A percentile compares a stretch with the other conserved stretches of the same genome.
Conservation (phyloP, 805 yeast genomes). For the Brettanomyces naardenensis region DNA sequence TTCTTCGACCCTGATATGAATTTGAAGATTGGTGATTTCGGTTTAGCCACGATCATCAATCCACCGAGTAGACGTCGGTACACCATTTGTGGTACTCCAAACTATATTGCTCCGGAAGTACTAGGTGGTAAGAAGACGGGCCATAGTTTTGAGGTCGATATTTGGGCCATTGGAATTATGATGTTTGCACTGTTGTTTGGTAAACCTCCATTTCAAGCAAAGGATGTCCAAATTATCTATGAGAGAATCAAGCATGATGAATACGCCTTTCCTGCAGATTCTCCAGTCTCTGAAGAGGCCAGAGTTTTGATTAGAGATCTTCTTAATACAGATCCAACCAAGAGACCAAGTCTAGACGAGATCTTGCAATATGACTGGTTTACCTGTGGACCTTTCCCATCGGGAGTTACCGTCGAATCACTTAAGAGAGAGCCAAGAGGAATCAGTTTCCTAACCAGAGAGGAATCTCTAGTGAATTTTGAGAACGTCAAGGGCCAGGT, state of each 20-base stretch:
- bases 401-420: slow-evolving; percentile 51
- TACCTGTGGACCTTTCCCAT: slow-evolving; percentile 71
- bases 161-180: slow-evolving; percentile 98
- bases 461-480: slow-evolving; percentile 62
- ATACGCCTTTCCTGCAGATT: slow-evolving; percentile 62
- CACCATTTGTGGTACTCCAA: slow-evolving; percentile 98
- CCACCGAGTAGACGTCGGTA: slow-evolving; percentile 63
- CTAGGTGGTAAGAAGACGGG: slow-evolving; percentile 81
- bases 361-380: slow-evolving; percentile 84
- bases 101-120: slow-evolving; percentile 97
- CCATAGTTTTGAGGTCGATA: slow-evolving; percentile 90
- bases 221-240: slow-evolving; percentile 86
- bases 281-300: slow-evolving; percentile 60
- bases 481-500: slow-evolving; percentile 54
- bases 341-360: slow-evolving; percentile 75
- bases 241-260: slow-evolving; percentile 83
- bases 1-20: slow-evolving; percentile 92
- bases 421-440: slow-evolving; percentile 56
- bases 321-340: slow-evolving; percentile 67
- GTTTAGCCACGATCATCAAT: slow-evolving; percentile 91
- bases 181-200: slow-evolving; percentile 87
- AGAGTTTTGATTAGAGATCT: slow-evolving; percentile 62
- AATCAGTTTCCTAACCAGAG: slow-evolving; percentile 42
- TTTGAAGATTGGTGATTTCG: slow-evolving; percentile 95
- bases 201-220: slow-evolving; percentile 96